Base-by-base conservation (phyloP, 805 yeast species). In the Suhomyces prunicola region DNA sequence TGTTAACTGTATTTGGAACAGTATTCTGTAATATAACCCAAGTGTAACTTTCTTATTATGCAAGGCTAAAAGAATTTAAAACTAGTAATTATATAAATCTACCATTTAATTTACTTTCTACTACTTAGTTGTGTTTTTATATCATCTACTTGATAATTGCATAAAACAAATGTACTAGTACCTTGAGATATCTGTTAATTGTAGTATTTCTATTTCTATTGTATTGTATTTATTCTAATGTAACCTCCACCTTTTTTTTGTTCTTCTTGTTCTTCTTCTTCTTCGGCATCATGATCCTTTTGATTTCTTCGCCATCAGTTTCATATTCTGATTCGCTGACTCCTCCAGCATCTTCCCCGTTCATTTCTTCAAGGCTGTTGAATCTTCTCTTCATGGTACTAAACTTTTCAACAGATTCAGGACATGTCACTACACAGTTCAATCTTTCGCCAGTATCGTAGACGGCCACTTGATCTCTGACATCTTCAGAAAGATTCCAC, bases 391-490 rank as follows among this genome's bases (percentile, higher is more conserved):
- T 87, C 86, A 88, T 83, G 7, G 88, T 82, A 2, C 77, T 83
- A 17, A 79, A 69, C 66, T 86, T 86, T 67, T 94, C 98, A 36
- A 93, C 81, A 7, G 77, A 69, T 64, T 93, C 99, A 40, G 87
- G 83, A 49, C 88, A 83, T 2, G 88, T 79, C 12, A 86, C 80
- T 22, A 91, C 85, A 72, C 97, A 93, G 68, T 90, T 93, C 57
- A 94, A 79, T 63, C 99, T 80, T 71, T 94, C 98, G 10, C 96
- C 96, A 19, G 93, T 81, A 57, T 86, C 90, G 67, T 91, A 93
- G 3, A 90, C 94, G 0, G 97, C 97, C 23, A 91, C 80, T 68
- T 91, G 96, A 62, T 89, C 96, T 61, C 80, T 78, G 2, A 73
- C 62, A 0, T 71, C 66, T 65, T 86, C 72, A 2, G 59, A 44